Evolutionary conservation across 2,329 filamentous ascomycete genomes (phyloP).

Genomic region (Exutisphaerella laricina): DNA sequence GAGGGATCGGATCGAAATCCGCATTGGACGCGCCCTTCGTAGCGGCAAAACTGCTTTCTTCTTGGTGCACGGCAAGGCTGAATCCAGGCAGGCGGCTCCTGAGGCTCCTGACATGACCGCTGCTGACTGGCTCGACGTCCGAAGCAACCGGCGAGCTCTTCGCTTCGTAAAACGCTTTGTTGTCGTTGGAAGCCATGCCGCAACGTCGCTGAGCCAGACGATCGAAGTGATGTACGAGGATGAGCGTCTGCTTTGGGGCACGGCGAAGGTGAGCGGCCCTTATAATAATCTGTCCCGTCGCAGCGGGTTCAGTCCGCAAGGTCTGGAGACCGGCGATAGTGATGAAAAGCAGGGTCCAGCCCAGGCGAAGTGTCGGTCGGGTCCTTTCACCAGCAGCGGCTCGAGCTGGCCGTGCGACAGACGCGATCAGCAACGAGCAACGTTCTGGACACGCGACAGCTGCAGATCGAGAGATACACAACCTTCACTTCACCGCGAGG

Average conservation of each 20-base stretch:
- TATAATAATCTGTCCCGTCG: not conserved
- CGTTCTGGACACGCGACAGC: not conserved
- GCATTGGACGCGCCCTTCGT: constrained; percentile 34
- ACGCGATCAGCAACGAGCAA: not conserved
- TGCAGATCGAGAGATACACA: not conserved
- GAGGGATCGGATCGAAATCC: constrained; percentile 37
- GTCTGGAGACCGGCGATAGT: not conserved
- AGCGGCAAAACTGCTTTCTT: constrained; percentile 33
- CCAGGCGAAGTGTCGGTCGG: not conserved
- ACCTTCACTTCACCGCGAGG: not conserved
- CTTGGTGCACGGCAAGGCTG: constrained; percentile 32
- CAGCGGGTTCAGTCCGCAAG: not conserved
- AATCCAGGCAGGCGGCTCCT: constrained; percentile 26
- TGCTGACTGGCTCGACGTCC: constrained; percentile 19
- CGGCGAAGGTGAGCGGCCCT: no score
- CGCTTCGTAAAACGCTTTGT: constrained; percentile 14
- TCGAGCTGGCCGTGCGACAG: not conserved
- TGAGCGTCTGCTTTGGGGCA: no score
- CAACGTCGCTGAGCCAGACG: not conserved
- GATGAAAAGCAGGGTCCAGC: not conserved
- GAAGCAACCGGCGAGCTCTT: constrained; percentile 26
- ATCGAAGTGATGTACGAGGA: no score
- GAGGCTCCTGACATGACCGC: constrained; percentile 24
- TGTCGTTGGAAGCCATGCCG: constrained; percentile 13
- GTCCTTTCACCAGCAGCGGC: not conserved